Evolutionary conservation across 1,284 basidiomycete species (phyloP).

Genomic region (Ceratobasidium sp.): DNA sequence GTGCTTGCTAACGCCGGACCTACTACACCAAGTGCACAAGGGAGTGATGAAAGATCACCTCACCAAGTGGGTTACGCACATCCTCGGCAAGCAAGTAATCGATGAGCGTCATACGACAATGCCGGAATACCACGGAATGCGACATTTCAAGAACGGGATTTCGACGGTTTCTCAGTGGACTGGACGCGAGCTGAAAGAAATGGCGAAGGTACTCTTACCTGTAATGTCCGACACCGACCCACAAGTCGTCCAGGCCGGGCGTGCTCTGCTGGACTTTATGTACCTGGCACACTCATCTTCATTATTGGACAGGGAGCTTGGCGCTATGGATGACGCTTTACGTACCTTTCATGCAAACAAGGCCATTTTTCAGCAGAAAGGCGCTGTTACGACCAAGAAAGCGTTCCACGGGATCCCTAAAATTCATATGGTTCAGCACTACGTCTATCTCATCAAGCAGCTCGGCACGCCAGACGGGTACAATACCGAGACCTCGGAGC

Average conservation of each 20-base stretch:
- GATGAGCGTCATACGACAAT: conserved; percentile 35
- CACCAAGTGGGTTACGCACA: conserved; percentile 45
- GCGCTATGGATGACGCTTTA: conserved; percentile 53
- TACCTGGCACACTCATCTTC: conserved; percentile 44
- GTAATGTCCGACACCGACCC: conserved; percentile 49
- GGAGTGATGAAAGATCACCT: conserved; percentile 50
- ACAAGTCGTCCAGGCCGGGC: conserved; percentile 46
- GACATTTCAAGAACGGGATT: neutral
- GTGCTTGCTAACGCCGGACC: conserved; percentile 63
- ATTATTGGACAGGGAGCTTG: conserved; percentile 54
- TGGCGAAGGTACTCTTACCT: conserved; percentile 56
- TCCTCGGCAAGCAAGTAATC: conserved; percentile 31
- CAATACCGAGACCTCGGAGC: conserved; percentile 47
- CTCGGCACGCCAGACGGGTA: conserved; percentile 48
- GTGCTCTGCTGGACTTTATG: conserved; percentile 58
- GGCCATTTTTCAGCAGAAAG: conserved; percentile 55
- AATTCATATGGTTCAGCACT: conserved; percentile 55
- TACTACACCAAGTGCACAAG: conserved; percentile 56
- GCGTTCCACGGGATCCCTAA: conserved; percentile 59
- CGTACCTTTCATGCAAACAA: conserved; percentile 55
- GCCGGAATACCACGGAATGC: conserved; percentile 6
- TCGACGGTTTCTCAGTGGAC: conserved; percentile 54
- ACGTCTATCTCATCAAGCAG: conserved; percentile 21
- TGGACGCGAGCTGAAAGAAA: conserved; percentile 55
- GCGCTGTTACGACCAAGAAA: conserved; percentile 49